Evolutionary conservation across 495 filamentous ascomycete genomes (phyloP).

Genomic region (Gamarada debralockiae): DNA sequence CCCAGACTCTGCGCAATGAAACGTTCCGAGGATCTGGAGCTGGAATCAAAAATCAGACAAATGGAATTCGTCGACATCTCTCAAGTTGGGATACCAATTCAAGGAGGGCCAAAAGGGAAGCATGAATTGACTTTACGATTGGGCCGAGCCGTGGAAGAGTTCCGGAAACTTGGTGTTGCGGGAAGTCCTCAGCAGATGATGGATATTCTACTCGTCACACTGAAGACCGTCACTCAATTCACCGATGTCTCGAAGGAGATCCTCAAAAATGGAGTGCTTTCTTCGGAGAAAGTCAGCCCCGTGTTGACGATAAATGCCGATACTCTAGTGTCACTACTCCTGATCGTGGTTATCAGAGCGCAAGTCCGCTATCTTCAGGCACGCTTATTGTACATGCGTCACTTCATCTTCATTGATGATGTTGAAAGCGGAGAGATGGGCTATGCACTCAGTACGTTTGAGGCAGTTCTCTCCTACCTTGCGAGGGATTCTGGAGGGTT

Average conservation of each 20-base stretch:
- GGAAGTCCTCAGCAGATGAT: conserved; percentile 94
- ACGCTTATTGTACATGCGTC: conserved; percentile 84
- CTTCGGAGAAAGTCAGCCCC: conserved; percentile 55
- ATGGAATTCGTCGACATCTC: conserved; percentile 94
- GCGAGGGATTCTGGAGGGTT: conserved; percentile 76
- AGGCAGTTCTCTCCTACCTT: conserved; percentile 91
- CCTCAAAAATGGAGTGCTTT: conserved; percentile 32
- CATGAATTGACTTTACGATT: conserved; percentile 69
- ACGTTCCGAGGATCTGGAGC: conserved; percentile 78
- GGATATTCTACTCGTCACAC: conserved; percentile 77
- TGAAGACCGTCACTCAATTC: conserved; percentile 74
- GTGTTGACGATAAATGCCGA: conserved; percentile 91
- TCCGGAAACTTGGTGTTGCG: conserved; percentile 79
- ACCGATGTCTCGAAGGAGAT: conserved; percentile 30
- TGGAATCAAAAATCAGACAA: conserved; percentile 84
- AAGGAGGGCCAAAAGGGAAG: conserved; percentile 66
- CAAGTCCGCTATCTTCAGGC: conserved; percentile 87
- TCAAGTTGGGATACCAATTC: conserved; percentile 83
- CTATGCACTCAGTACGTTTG: conserved; percentile 94
- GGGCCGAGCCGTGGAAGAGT: conserved; percentile 77
- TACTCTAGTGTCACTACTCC: conserved; percentile 85
- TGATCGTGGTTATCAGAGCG: conserved; percentile 90
- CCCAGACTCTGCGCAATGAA: conserved; percentile 76
- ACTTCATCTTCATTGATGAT: conserved; percentile 96
- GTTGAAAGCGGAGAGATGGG: conserved; percentile 96